phyloP scores from a whole-genome alignment of 768 basidiomycete genomes.

The Plicaturopsis crispa region DNA sequence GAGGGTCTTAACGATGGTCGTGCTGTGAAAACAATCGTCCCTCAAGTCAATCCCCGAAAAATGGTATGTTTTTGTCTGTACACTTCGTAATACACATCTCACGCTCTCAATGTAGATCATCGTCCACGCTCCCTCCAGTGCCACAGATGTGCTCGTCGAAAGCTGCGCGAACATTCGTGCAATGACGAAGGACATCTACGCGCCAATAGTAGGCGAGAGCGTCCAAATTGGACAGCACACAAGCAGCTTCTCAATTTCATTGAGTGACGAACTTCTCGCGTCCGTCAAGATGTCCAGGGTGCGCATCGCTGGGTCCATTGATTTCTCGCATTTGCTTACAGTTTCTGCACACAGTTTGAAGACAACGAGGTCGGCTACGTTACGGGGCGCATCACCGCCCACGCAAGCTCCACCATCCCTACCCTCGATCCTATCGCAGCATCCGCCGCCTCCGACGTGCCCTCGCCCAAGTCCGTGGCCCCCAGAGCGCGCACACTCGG shows the following conservation, averaged over 20 bases:
- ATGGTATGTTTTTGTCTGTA: slow-evolving; percentile 47
- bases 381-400: slow-evolving; percentile 77
- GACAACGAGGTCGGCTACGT: slow-evolving; percentile 96
- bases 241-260: slow-evolving; percentile 87
- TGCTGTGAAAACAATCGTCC: slow-evolving; percentile 93
- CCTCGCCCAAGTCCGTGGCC: slow-evolving; percentile 13
- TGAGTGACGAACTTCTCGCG: slow-evolving; percentile 81
- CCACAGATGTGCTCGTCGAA: slow-evolving; percentile 68
- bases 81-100: background rate
- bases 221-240: slow-evolving; percentile 94
- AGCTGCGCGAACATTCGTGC: slow-evolving; percentile 78
- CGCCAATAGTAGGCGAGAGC: slow-evolving; percentile 67
- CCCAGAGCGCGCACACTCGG: slow-evolving; percentile 43
- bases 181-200: slow-evolving; percentile 90
- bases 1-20: slow-evolving; percentile 96
- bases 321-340: background rate
- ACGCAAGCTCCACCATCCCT: slow-evolving; percentile 84
- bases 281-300: slow-evolving; percentile 84
- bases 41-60: slow-evolving; percentile 93
- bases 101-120: slow-evolving; percentile 54
- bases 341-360: slow-evolving; percentile 61
- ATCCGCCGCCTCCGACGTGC: slow-evolving; percentile 16
- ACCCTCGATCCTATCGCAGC: slow-evolving; percentile 65
- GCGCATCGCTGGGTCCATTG: slow-evolving; percentile 23
- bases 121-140: slow-evolving; percentile 65